These are phyloP conservation scores for Termitomyces sp. DNA, from an alignment of 768 basidiomycete species.

Conservation along the genomic window DNA sequence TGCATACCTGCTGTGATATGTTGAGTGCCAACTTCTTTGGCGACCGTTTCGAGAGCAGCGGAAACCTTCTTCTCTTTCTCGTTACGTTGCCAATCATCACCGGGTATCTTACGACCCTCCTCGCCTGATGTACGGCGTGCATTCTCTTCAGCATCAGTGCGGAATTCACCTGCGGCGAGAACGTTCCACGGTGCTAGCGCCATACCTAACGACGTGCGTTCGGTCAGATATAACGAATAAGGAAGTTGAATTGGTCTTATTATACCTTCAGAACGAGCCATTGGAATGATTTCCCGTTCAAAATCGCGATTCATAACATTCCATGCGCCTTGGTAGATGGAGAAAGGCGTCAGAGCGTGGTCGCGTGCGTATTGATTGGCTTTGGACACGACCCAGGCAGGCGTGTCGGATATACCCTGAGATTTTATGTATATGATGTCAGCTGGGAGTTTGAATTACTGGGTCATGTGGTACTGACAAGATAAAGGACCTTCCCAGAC, in stretches of 20 bases:
- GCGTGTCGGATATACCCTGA: constrained; percentile 32
- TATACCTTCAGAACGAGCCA: constrained; percentile 34
- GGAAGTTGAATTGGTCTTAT: not conserved
- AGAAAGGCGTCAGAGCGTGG: constrained; percentile 44
- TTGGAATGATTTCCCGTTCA: constrained; percentile 47
- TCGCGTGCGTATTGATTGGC: constrained; percentile 45
- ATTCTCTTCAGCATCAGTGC: constrained; percentile 41
- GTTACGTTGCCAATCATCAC: constrained; percentile 29
- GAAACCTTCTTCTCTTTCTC: constrained; percentile 29
- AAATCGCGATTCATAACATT: constrained; percentile 37
- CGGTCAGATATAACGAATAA: too few species aligned
- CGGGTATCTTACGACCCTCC: constrained; percentile 17
- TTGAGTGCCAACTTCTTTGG: constrained; percentile 31
- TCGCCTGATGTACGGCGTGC: constrained; percentile 19
- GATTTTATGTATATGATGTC: not conserved
- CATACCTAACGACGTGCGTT: constrained; percentile 23
- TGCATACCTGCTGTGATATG: constrained; percentile 25
- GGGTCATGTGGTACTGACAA: constrained; percentile 19
- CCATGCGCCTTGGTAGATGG: constrained; percentile 45
- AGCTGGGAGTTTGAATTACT: not conserved
- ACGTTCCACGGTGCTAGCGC: constrained; percentile 23
- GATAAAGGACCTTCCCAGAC: constrained; percentile 49
- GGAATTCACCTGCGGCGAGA: constrained; percentile 34
- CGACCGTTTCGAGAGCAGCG: constrained; percentile 34
- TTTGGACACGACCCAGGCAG: constrained; percentile 40